Evolutionary conservation across 257 asterid genomes (phyloP).

Genomic region (Ophiorrhiza pumila): DNA sequence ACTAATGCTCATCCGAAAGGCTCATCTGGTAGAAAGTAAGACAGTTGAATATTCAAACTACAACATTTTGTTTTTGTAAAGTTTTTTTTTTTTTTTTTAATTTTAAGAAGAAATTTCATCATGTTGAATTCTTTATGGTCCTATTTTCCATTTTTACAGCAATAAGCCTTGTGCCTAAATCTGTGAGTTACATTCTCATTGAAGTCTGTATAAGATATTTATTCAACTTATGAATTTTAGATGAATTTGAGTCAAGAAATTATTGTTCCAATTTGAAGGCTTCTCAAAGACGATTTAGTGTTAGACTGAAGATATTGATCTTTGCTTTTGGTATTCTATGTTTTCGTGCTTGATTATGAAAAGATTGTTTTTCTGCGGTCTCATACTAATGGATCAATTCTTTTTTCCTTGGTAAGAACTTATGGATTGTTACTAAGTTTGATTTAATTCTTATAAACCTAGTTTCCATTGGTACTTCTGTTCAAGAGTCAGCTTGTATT

Average conservation of each 20-base stretch:
- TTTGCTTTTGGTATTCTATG: background rate
- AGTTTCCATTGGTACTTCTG: background rate
- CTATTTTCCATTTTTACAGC: background rate
- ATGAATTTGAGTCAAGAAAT: background rate
- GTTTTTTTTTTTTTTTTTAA: constrained; percentile 1
- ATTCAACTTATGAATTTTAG: background rate
- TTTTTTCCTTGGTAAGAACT: background rate
- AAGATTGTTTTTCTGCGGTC: background rate
- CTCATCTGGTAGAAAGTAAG: background rate
- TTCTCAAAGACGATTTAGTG: background rate
- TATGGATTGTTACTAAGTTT: too few species aligned
- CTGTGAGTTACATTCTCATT: background rate
- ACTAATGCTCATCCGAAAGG: background rate
- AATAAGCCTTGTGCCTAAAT: background rate
- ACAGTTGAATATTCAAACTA: background rate
- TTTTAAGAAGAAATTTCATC: background rate
- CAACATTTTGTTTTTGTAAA: background rate
- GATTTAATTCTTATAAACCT: background rate
- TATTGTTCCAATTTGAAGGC: background rate
- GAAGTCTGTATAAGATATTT: background rate
- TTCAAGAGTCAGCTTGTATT: background rate
- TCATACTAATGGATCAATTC: background rate
- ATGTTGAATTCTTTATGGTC: background rate
- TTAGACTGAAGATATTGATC: background rate
- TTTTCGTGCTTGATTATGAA: background rate